phyloP scores from a whole-genome alignment of 257 asterid species.

The Eucommia ulmoides region DNA sequence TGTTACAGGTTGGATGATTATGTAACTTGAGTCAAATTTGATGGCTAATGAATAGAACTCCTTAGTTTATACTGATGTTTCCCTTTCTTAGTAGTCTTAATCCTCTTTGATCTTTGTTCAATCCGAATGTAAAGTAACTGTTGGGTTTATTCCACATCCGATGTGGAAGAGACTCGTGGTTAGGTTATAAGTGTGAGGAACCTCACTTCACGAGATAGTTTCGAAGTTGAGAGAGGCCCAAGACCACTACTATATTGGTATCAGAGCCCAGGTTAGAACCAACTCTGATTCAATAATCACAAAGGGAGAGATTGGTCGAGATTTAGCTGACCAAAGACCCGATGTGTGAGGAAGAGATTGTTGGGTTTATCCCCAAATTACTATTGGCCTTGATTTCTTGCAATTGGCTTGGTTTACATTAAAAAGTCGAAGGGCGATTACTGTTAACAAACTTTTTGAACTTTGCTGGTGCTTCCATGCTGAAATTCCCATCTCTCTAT shows the following conservation, averaged over 20 bases:
- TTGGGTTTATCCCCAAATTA: not conserved
- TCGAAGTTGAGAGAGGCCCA: not conserved
- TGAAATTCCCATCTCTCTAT: slow-evolving; percentile 6
- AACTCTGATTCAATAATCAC: not conserved
- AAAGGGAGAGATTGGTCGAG: too few relatives aligned
- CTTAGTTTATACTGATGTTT: not conserved
- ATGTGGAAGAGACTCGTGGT: too few relatives aligned
- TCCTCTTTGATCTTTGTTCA: not conserved
- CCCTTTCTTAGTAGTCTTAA: slow-evolving; percentile 3
- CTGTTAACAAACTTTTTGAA: not conserved
- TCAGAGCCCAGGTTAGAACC: not conserved
- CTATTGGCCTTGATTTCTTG: not conserved
- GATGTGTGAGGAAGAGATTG: too few relatives aligned
- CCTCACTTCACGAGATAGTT: not conserved
- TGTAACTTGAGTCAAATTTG: too few relatives aligned
- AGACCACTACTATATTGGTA: not conserved
- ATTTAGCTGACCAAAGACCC: too few relatives aligned
- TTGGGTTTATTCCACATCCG: not conserved
- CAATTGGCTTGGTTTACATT: not conserved
- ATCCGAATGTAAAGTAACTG: not conserved
- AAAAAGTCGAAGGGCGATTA: not conserved
- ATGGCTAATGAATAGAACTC: not conserved
- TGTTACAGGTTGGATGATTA: too few relatives aligned
- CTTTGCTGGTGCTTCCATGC: not conserved
- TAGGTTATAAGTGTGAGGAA: too few relatives aligned